These are phyloP conservation scores for Pichia sp. DNA, from an alignment of 1,139 yeast genomes.

Conservation along the genomic window DNA sequence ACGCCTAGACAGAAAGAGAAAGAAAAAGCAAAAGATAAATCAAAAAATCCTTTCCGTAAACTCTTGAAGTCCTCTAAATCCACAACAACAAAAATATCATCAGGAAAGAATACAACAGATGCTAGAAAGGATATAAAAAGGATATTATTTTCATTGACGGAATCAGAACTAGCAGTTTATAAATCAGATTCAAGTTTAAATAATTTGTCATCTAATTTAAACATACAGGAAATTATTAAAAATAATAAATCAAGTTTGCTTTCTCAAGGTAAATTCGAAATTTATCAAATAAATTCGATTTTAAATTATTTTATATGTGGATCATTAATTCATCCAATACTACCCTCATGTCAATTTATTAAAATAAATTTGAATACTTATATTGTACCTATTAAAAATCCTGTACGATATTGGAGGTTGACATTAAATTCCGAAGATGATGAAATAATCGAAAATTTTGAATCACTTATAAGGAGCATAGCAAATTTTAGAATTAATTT, in stretches of 20 bases:
- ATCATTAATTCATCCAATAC: conserved; percentile 55
- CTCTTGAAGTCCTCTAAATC: neutral
- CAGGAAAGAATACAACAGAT: neutral
- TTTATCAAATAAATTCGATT: conserved; percentile 48
- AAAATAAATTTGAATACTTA: conserved; percentile 49
- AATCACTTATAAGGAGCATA: conserved; percentile 7
- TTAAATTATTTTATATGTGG: conserved; percentile 49
- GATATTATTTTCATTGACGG: conserved; percentile 9
- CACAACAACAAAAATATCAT: neutral
- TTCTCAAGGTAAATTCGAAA: conserved; percentile 58
- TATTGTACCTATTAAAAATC: conserved; percentile 60
- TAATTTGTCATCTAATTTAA: neutral
- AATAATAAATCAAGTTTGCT: conserved; percentile 31
- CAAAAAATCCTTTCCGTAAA: neutral
- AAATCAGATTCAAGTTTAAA: conserved; percentile 1
- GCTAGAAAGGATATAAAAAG: conserved; percentile 1
- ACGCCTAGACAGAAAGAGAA: neutral
- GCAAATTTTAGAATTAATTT: conserved; percentile 9
- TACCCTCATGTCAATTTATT: conserved; percentile 54
- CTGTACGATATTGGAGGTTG: conserved; percentile 68
- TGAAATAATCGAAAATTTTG: conserved; percentile 3
- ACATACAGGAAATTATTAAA: conserved; percentile 1
- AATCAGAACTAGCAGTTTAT: conserved; percentile 16
- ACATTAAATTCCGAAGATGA: conserved; percentile 34
- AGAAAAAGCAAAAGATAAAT: neutral